Percentiles rank a stretch among this genome's conserved stretches.
Evolutionary conservation across 1,284 basidiomycete species (phyloP).

Genomic region (Cryptococcus sp.): DNA sequence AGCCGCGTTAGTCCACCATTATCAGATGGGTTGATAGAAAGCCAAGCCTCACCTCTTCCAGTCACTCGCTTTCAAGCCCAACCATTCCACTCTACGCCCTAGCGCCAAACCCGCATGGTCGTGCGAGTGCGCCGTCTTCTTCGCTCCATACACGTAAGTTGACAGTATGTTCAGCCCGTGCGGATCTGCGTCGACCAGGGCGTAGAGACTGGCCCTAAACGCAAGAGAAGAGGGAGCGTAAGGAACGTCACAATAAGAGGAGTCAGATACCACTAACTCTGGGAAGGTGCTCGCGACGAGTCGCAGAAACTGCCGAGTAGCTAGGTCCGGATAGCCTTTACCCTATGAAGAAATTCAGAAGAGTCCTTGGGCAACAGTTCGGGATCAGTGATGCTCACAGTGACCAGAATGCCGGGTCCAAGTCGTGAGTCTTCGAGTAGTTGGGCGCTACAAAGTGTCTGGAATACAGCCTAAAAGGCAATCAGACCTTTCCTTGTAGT

Average conservation of each 20-base stretch:
- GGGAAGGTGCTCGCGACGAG: conserved; percentile 68
- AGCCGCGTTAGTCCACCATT: conserved; percentile 1
- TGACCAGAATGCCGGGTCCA: conserved; percentile 41
- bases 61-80: conserved; percentile 74
- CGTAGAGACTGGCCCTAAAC: conserved; percentile 67
- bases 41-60: conserved; percentile 47
- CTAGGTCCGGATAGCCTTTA: conserved; percentile 89
- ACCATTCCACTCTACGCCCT: conserved; percentile 69
- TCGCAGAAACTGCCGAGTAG: conserved; percentile 77
- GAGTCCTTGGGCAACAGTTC: neutral
- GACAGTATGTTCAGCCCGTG: conserved; percentile 86
- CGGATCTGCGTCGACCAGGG: conserved; percentile 84
- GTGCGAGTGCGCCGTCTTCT: conserved; percentile 29
- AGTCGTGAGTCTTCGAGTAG: conserved; percentile 56
- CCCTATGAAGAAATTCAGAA: conserved; percentile 59
- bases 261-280: conserved; percentile 46
- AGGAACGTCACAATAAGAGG: neutral
- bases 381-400: conserved; percentile 55
- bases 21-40: neutral
- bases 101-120: conserved; percentile 60
- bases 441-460: conserved; percentile 66
- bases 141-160: conserved; percentile 63
- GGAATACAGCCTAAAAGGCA: conserved; percentile 73
- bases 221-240: neutral
- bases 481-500: neutral